These are phyloP conservation scores for Botryotinia globosa DNA, from an alignment of 2,329 filamentous ascomycete species.

Conservation along the genomic window DNA sequence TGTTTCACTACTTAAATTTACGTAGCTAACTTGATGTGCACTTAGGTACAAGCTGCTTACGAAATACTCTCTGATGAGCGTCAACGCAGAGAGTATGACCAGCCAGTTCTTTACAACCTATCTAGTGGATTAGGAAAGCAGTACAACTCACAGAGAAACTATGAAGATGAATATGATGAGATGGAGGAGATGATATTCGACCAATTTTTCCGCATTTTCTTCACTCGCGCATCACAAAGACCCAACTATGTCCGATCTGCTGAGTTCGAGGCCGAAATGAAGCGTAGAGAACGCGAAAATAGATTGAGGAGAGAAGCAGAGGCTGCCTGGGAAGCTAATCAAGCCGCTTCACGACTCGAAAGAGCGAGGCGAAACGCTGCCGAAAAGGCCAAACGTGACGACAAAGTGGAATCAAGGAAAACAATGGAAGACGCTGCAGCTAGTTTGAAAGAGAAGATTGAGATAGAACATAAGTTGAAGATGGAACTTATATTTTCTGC, in stretches of 20 bases:
- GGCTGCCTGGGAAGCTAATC: neutral
- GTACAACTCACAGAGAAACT: too few relatives aligned
- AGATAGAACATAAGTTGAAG: conserved; percentile 2
- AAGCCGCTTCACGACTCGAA: neutral
- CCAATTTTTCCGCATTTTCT: neutral
- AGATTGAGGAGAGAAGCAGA: neutral
- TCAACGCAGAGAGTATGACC: conserved; percentile 21
- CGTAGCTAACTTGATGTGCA: neutral
- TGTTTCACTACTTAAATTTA: neutral
- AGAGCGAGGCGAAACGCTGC: neutral
- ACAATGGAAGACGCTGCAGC: neutral
- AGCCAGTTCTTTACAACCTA: neutral
- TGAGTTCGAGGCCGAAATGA: neutral
- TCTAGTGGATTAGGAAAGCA: neutral
- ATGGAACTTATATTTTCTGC: conserved; percentile 20
- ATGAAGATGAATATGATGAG: neutral
- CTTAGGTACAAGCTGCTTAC: conserved; percentile 26
- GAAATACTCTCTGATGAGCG: conserved; percentile 24
- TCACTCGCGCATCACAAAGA: neutral
- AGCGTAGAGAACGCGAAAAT: neutral
- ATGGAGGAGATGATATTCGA: neutral
- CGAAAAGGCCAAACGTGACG: neutral
- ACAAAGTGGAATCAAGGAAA: neutral
- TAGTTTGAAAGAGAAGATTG: neutral
- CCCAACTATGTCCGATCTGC: too few relatives aligned